These are phyloP conservation scores for Fraxinus cuspidata DNA, from an alignment of 257 asterid genomes.

Conservation along the genomic window DNA sequence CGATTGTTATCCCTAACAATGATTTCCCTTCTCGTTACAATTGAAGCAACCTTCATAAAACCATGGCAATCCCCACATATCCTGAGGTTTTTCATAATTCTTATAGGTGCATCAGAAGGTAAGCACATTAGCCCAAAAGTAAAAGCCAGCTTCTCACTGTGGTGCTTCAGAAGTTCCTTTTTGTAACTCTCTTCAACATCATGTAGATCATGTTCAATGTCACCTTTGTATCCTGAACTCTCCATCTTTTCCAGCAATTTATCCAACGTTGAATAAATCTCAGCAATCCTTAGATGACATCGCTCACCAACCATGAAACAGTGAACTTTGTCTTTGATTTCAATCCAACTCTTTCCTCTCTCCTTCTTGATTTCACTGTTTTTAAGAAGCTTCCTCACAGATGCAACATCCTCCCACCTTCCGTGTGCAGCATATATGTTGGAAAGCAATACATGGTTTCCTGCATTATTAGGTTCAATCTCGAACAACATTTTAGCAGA, in stretches of 20 bases:
- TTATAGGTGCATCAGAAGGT: slow-evolving; percentile 60
- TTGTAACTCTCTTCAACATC: slow-evolving; percentile 72
- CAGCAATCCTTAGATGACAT: slow-evolving; percentile 58
- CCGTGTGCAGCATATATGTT: slow-evolving; percentile 75
- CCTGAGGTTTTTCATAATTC: slow-evolving; percentile 93
- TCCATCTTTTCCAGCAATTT: slow-evolving; percentile 60
- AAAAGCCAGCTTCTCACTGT: slow-evolving; percentile 89
- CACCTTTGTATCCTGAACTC: slow-evolving; percentile 63
- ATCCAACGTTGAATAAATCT: slow-evolving; percentile 64
- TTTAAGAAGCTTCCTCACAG: slow-evolving; percentile 67
- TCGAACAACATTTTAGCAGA: slow-evolving; percentile 73
- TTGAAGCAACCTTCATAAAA: slow-evolving; percentile 84
- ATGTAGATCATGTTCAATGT: slow-evolving; percentile 71
- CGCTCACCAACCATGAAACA: slow-evolving; percentile 82
- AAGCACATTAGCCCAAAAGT: slow-evolving; percentile 73
- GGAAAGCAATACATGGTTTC: slow-evolving; percentile 82
- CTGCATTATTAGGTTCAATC: slow-evolving; percentile 84
- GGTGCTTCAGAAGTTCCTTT: slow-evolving; percentile 69
- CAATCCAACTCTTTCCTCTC: slow-evolving; percentile 93
- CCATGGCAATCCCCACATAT: slow-evolving; percentile 94
- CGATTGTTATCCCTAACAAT: slow-evolving; percentile 82
- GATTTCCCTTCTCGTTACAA: slow-evolving; percentile 56
- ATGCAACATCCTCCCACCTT: slow-evolving; percentile 80
- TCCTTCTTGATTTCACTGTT: slow-evolving; percentile 74
- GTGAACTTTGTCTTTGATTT: slow-evolving; percentile 66